These are phyloP conservation scores for Keithomyces neogunnii DNA, from an alignment of 2,329 filamentous ascomycete species.

Conservation along the genomic window DNA sequence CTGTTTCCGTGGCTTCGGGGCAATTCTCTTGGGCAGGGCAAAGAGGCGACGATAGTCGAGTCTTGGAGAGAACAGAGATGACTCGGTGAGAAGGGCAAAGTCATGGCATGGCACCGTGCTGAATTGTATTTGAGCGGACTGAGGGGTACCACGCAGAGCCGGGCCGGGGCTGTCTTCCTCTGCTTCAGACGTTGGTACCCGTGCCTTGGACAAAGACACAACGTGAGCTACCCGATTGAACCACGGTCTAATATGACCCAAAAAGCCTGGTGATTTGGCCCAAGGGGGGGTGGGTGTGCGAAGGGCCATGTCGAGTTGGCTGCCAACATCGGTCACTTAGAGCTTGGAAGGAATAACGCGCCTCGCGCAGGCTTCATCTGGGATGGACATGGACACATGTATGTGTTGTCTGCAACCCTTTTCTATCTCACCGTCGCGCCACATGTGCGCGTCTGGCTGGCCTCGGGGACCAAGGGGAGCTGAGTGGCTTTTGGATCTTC, in stretches of 20 bases:
- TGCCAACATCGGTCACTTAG: background rate
- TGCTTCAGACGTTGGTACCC: background rate
- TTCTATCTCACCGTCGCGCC: background rate
- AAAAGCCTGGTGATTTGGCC: background rate
- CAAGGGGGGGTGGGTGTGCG: constrained; percentile 2
- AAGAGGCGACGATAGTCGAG: constrained; percentile 23
- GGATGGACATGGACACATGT: background rate
- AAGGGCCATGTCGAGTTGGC: background rate
- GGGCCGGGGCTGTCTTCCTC: background rate
- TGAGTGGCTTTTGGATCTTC: background rate
- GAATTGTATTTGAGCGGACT: constrained; percentile 33
- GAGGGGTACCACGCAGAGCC: constrained; percentile 23
- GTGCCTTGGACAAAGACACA: constrained; percentile 5
- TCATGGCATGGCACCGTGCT: constrained; percentile 25
- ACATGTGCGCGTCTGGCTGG: background rate
- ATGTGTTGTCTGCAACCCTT: background rate
- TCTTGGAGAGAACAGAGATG: constrained; percentile 27
- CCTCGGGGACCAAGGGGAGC: background rate
- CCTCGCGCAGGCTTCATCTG: background rate
- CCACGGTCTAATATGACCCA: constrained; percentile 1
- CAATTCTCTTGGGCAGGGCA: constrained; percentile 4
- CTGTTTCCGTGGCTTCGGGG: constrained; percentile 9
- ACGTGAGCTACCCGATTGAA: constrained; percentile 13
- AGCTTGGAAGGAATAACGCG: background rate
- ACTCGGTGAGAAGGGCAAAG: constrained; percentile 30